Evolutionary conservation across 768 basidiomycete species (phyloP).

Genomic region (Lactarius trivialis): DNA sequence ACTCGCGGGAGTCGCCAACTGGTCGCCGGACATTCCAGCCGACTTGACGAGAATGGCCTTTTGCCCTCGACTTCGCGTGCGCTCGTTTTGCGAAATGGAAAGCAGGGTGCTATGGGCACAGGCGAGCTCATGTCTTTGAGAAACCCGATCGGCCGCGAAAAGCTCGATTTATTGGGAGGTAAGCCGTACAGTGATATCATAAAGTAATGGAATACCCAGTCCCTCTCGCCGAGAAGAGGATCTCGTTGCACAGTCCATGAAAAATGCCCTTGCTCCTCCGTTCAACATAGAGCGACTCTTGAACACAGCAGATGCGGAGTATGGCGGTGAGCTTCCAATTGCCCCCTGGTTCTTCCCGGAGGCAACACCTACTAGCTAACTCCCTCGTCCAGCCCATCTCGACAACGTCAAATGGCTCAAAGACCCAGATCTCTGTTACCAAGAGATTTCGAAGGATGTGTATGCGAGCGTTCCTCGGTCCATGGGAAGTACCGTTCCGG

Average conservation of each 20-base stretch:
- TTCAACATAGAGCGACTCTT: slow-evolving; percentile 58
- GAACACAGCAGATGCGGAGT: slow-evolving; percentile 68
- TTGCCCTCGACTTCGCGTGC: slow-evolving; percentile 67
- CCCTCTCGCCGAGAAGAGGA: slow-evolving; percentile 48
- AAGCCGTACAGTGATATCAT: slow-evolving; percentile 24
- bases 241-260: slow-evolving; percentile 45
- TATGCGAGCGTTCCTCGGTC: slow-evolving; percentile 39
- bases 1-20: slow-evolving; percentile 51
- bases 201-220: slow-evolving; percentile 1
- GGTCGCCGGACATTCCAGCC: slow-evolving; percentile 30
- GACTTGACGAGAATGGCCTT: slow-evolving; percentile 44
- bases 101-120: slow-evolving; percentile 62
- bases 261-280: slow-evolving; percentile 54
- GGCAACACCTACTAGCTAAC: background rate
- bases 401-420: slow-evolving; percentile 64
- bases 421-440: slow-evolving; percentile 57
- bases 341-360: slow-evolving; percentile 1
- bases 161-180: slow-evolving; percentile 76
- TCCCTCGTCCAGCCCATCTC: slow-evolving; percentile 42
- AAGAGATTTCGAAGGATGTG: slow-evolving; percentile 52
- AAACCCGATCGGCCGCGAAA: slow-evolving; percentile 70
- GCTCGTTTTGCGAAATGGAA: slow-evolving; percentile 67
- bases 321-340: slow-evolving; percentile 44
- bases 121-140: slow-evolving; percentile 55
- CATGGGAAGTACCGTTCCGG: slow-evolving; percentile 3